phyloP scores from a whole-genome alignment of 1,139 yeast species.

The Entelexis sorbosivorans region DNA sequence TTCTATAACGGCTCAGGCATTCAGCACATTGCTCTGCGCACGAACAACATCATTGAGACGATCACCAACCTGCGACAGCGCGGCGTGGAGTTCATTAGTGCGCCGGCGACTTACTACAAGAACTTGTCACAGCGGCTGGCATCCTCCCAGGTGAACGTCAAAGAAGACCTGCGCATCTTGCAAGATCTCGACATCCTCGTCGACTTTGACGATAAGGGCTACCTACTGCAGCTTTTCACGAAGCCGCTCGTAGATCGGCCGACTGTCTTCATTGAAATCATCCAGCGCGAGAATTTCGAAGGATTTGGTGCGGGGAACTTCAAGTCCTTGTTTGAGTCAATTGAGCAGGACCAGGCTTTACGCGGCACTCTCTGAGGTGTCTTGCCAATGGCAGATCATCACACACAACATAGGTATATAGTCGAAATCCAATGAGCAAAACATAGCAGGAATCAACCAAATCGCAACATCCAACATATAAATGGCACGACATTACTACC shows the following conservation, averaged over 20 bases:
- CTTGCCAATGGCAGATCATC: too few relatives aligned
- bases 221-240: slow-evolving; percentile 66
- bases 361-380: slow-evolving; percentile 30
- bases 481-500: too few relatives aligned
- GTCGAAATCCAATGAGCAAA: too few relatives aligned
- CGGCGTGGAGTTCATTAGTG: slow-evolving; percentile 60
- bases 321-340: slow-evolving; percentile 65
- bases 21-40: slow-evolving; percentile 65
- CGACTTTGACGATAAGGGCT: slow-evolving; percentile 64
- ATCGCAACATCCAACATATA: too few relatives aligned
- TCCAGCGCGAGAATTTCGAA: slow-evolving; percentile 65
- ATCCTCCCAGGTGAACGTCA: slow-evolving; percentile 35
- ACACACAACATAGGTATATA: too few relatives aligned
- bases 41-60: slow-evolving; percentile 48
- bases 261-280: slow-evolving; percentile 66
- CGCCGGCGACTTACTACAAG: slow-evolving; percentile 47
- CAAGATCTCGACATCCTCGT: slow-evolving; percentile 47
- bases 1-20: slow-evolving; percentile 71
- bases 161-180: slow-evolving; percentile 42
- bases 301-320: slow-evolving; percentile 88
- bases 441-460: too few relatives aligned
- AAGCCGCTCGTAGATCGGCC: slow-evolving; percentile 70
- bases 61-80: slow-evolving; percentile 44
- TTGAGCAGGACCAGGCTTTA: slow-evolving; percentile 44
- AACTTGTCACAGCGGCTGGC: slow-evolving; percentile 39